phyloP scores from a whole-genome alignment of 2,329 filamentous ascomycete species.

The Colletotrichum spinosum region DNA sequence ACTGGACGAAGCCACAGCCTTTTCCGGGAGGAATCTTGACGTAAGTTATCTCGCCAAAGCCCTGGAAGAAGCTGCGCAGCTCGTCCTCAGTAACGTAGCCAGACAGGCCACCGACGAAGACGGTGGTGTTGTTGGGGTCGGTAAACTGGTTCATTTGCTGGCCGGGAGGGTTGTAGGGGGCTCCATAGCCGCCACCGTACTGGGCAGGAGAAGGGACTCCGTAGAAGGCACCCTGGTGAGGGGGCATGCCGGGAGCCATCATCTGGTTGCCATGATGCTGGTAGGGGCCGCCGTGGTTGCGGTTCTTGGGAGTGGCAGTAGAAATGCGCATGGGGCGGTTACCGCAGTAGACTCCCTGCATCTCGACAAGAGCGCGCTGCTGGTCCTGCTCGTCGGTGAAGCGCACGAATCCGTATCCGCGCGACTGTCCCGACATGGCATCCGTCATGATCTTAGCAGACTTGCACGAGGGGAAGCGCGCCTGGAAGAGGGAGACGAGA shows the following conservation, averaged over 20 bases:
- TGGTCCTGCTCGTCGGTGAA: slow-evolving; percentile 97
- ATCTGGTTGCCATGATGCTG: slow-evolving; percentile 55
- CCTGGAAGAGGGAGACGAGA: slow-evolving; percentile 95
- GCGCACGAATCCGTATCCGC: slow-evolving; percentile 97
- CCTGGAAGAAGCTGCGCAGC: slow-evolving; percentile 99
- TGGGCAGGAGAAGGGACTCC: slow-evolving; percentile 39
- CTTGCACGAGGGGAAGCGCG: slow-evolving; percentile 96
- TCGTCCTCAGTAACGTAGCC: slow-evolving; percentile 99
- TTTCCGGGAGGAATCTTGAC: slow-evolving; percentile 99
- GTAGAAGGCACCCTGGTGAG: slow-evolving; percentile 53
- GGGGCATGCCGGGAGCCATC: slow-evolving; percentile 58
- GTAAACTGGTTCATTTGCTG: slow-evolving; percentile 97
- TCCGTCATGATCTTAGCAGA: slow-evolving; percentile 99
- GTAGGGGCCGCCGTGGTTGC: slow-evolving; percentile 49
- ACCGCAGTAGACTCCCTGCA: slow-evolving; percentile 99
- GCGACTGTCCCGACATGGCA: slow-evolving; percentile 96
- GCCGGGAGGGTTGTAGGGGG: slow-evolving; percentile 36
- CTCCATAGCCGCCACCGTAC: slow-evolving; percentile 35
- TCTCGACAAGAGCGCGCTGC: slow-evolving; percentile 94
- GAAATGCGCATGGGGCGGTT: slow-evolving; percentile 99
- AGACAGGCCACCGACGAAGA: slow-evolving; percentile 96
- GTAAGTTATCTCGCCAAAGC: slow-evolving; percentile 99
- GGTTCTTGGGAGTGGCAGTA: slow-evolving; percentile 97
- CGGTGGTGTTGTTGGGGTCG: slow-evolving; percentile 98
- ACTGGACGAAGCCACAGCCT: slow-evolving; percentile 98